Evolutionary conservation across 805 yeast species (phyloP).

Genomic region (Barnettozyma siamensis): DNA sequence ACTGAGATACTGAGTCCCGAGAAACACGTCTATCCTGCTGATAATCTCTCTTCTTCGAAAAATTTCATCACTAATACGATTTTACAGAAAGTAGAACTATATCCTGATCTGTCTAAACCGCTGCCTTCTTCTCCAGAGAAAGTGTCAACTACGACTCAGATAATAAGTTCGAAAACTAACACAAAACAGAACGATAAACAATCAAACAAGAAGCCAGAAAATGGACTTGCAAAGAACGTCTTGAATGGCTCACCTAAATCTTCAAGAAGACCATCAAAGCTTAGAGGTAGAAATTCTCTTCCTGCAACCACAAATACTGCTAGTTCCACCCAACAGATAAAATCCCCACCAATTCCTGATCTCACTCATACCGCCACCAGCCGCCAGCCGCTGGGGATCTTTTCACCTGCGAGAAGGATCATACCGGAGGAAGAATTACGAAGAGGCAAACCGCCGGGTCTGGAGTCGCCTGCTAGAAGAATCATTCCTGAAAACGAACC

Average conservation of each 20-base stretch:
- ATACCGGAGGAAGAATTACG: neutral
- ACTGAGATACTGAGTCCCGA: constrained; percentile 24
- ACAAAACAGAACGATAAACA: neutral
- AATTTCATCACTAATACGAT: neutral
- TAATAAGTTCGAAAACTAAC: neutral
- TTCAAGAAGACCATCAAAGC: neutral
- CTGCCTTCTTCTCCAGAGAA: neutral
- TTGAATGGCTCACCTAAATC: neutral
- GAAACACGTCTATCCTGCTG: constrained; percentile 18
- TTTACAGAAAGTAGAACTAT: constrained; percentile 5
- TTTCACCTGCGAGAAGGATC: neutral
- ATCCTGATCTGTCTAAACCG: constrained; percentile 1
- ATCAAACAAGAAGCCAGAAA: neutral
- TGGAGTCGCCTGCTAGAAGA: constrained; percentile 4
- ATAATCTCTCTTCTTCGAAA: constrained; percentile 9
- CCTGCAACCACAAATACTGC: neutral
- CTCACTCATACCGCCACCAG: neutral
- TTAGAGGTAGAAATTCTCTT: no score
- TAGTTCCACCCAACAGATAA: no score
- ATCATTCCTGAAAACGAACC: constrained; percentile 16
- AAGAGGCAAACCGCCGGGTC: neutral
- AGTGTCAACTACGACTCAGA: neutral
- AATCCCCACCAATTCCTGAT: neutral
- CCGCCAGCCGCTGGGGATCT: neutral
- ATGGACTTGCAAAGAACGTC: neutral